Conservation (phyloP, 2,329 filamentous ascomycete genomes). For the Aspergillus sp. region DNA sequence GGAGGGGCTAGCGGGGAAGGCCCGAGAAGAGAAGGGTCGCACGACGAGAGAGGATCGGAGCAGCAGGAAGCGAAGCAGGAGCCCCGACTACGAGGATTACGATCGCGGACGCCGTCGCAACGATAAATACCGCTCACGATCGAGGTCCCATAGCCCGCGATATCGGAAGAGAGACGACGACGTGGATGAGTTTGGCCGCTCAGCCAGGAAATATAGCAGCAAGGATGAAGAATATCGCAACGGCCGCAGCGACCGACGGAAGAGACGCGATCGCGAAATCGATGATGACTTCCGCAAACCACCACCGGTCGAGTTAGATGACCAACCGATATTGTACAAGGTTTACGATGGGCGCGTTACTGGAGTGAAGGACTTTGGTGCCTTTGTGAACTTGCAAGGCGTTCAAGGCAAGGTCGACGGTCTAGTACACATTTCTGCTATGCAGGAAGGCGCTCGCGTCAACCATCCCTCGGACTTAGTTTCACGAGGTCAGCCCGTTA, state of each 20-base stretch:
- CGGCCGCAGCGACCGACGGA: constrained; percentile 46
- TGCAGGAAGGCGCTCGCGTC: constrained; percentile 79
- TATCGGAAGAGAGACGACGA: constrained; percentile 48
- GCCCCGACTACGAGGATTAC: constrained; percentile 51
- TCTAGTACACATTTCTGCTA: constrained; percentile 87
- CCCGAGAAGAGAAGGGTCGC: constrained; percentile 40
- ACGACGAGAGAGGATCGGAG: constrained; percentile 33
- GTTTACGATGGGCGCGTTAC: constrained; percentile 88
- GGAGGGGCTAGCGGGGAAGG: constrained; percentile 77
- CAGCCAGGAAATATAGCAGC: constrained; percentile 39
- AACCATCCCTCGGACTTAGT: constrained; percentile 90
- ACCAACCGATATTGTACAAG: constrained; percentile 77
- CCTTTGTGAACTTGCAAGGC: constrained; percentile 87
- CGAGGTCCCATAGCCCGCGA: constrained; percentile 49
- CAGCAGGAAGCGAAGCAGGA: constrained; percentile 56
- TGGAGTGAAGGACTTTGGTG: constrained; percentile 91
- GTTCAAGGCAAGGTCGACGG: constrained; percentile 88
- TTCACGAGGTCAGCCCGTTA: constrained; percentile 75
- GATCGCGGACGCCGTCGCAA: constrained; percentile 47
- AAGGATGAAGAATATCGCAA: constrained; percentile 39
- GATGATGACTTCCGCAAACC: constrained; percentile 62
- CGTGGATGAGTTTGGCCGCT: constrained; percentile 61
- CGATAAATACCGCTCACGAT: constrained; percentile 49
- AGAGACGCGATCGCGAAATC: constrained; percentile 38
- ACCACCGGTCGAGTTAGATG: constrained; percentile 74